Percentiles rank a stretch among this genome's conserved stretches.
These are phyloP conservation scores for Cotoneaster glaucophyllus DNA, from an alignment of 306 rosid species.

Conservation along the genomic window DNA sequence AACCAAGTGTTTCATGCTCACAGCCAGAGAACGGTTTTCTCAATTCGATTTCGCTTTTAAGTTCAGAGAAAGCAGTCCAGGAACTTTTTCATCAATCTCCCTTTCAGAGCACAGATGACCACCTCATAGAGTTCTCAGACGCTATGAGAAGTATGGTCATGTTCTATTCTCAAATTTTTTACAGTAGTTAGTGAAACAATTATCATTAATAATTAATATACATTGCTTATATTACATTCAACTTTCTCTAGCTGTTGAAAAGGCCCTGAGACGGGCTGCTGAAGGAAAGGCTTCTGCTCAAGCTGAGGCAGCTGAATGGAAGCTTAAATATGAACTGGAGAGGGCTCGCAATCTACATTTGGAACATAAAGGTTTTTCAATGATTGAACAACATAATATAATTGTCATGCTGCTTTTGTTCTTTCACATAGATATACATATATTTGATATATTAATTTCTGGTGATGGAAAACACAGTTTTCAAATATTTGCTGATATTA, in stretches of 20 bases:
- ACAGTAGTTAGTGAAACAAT: conserved; percentile 9
- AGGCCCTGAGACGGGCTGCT: conserved; percentile 82
- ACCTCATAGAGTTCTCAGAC: conserved; percentile 94
- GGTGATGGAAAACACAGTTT: not conserved
- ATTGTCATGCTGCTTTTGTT: not conserved
- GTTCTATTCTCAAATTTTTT: conserved; percentile 8
- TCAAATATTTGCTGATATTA: not conserved
- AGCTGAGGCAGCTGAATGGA: conserved; percentile 97
- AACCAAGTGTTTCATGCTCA: conserved; percentile 37
- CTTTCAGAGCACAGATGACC: conserved; percentile 67
- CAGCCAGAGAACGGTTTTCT: conserved; percentile 58
- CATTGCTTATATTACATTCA: conserved; percentile 36
- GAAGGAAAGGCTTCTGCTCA: conserved; percentile 94
- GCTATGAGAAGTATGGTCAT: conserved; percentile 77
- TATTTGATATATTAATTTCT: not conserved
- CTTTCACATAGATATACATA: not conserved
- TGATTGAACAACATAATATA: conserved; percentile 5
- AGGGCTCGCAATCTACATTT: conserved; percentile 52
- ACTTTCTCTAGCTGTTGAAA: conserved; percentile 73
- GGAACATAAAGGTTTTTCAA: conserved; percentile 53
- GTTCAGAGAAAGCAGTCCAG: conserved; percentile 69
- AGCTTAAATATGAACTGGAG: conserved; percentile 89
- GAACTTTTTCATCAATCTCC: conserved; percentile 68
- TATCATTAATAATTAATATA: conserved; percentile 7
- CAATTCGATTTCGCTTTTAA: conserved; percentile 52